Conservation (phyloP, 495 filamentous ascomycete species). For the Talaromyces borbonicus region DNA sequence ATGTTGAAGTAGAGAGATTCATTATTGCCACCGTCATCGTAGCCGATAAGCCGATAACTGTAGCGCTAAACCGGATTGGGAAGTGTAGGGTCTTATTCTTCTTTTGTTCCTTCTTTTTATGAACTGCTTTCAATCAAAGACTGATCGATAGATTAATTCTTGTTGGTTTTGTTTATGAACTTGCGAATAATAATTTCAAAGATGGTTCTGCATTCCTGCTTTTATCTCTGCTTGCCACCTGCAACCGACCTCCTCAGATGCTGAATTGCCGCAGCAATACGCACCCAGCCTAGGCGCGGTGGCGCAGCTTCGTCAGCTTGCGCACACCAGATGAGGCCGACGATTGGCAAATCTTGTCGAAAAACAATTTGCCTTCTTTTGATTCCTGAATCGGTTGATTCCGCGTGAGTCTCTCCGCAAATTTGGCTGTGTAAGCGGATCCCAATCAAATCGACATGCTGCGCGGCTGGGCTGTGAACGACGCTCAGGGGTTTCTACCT, state of each 20-base stretch:
- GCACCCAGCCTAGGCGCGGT: not conserved
- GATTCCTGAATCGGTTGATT: not conserved
- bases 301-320: no score
- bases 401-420: not conserved
- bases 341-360: no score
- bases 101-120: not conserved
- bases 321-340: no score
- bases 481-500: no score
- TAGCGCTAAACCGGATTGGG: not conserved
- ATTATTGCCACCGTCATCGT: conserved; percentile 6
- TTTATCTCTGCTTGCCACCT: no score
- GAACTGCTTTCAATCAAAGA: not conserved
- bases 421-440: not conserved
- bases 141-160: not conserved
- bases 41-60: not conserved
- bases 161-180: not conserved
- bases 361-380: not conserved
- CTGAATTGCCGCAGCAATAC: not conserved
- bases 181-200: not conserved
- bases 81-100: not conserved
- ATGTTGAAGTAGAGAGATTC: not conserved
- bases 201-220: not conserved
- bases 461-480: no score
- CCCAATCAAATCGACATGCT: no score
- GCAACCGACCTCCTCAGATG: no score